Conservation (phyloP, 257 asterid species). For the Solanum dulcamara region DNA sequence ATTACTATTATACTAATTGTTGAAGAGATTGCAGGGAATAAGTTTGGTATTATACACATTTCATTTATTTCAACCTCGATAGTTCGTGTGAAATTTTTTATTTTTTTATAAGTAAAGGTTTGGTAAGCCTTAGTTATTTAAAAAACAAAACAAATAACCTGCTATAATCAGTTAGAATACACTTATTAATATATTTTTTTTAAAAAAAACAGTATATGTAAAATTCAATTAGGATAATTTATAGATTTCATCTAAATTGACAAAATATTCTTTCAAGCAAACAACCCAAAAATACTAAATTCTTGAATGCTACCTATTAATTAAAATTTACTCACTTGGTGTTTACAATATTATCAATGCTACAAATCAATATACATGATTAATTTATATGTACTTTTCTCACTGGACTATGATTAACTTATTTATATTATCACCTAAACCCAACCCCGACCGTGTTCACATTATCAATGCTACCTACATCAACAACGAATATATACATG, state of each 20-base stretch:
- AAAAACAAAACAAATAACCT: background rate
- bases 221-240: no score
- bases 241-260: background rate
- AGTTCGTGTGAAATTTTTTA: no score
- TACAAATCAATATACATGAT: no score
- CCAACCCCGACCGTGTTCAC: background rate
- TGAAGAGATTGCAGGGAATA: background rate
- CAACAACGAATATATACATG: background rate
- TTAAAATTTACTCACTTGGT: background rate
- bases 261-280: background rate
- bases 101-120: background rate
- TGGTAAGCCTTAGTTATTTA: background rate
- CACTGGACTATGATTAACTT: background rate
- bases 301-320: background rate
- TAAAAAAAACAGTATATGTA: no score
- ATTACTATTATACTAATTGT: background rate
- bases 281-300: background rate
- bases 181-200: no score
- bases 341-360: no score
- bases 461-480: background rate
- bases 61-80: no score
- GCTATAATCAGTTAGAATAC: no score
- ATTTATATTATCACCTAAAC: background rate
- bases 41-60: background rate
- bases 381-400: background rate